These are phyloP conservation scores for Strigomonas culicis DNA, from an alignment of 208 protist species.

Conservation along the genomic window DNA sequence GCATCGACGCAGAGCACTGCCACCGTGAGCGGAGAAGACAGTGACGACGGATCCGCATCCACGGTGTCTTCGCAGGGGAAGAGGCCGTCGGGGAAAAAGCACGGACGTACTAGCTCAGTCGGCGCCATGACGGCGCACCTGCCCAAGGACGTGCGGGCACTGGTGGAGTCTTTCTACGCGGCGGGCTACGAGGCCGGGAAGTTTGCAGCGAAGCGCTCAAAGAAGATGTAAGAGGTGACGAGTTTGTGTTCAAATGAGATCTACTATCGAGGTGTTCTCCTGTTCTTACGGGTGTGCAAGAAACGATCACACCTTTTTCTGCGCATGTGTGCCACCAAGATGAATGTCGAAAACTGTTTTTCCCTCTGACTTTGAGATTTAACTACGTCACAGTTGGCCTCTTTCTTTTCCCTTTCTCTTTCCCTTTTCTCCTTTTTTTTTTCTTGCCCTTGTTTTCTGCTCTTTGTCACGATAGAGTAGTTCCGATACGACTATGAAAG, in stretches of 20 bases:
- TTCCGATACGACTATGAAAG: slow-evolving; percentile 40
- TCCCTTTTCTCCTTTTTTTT: slow-evolving; percentile 7
- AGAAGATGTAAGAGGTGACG: background rate
- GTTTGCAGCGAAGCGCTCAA: slow-evolving; percentile 14
- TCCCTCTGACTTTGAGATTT: background rate
- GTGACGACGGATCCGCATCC: no score
- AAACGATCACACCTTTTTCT: background rate
- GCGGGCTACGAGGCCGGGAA: slow-evolving; percentile 53
- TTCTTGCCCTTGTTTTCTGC: background rate
- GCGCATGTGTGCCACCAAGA: background rate
- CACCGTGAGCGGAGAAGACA: background rate
- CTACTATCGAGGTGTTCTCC: background rate
- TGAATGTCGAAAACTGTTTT: background rate
- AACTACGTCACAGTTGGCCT: background rate
- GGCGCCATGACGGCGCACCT: slow-evolving; percentile 17
- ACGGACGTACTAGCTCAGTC: background rate
- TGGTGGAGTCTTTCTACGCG: slow-evolving; percentile 50
- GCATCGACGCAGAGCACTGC: background rate
- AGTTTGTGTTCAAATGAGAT: background rate
- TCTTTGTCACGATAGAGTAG: slow-evolving; percentile 11
- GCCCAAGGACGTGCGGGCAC: slow-evolving; percentile 25
- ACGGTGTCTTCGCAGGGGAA: background rate
- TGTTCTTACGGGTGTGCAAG: slow-evolving; percentile 10
- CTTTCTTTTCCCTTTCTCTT: slow-evolving; percentile 15
- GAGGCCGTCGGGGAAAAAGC: background rate